These are phyloP conservation scores for Colletotrichum nymphaeae DNA, from an alignment of 2,329 filamentous ascomycete species.

Conservation along the genomic window DNA sequence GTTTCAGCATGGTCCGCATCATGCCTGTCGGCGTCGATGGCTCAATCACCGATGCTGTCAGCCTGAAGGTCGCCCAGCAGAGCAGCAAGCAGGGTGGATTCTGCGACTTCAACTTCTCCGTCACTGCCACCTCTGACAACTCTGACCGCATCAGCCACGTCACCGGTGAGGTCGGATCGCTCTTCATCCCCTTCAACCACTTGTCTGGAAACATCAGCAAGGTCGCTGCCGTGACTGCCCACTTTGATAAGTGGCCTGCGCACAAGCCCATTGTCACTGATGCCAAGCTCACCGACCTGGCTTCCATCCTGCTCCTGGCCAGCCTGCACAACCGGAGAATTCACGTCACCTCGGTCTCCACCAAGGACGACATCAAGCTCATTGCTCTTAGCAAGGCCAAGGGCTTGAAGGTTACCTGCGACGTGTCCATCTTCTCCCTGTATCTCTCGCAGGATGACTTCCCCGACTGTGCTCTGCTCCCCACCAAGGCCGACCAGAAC, in stretches of 20 bases:
- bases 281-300: slow-evolving; percentile 82
- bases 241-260: slow-evolving; percentile 82
- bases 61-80: slow-evolving; percentile 77
- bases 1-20: slow-evolving; percentile 84
- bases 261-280: slow-evolving; percentile 86
- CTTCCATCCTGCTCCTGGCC: slow-evolving; percentile 82
- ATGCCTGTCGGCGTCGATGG: slow-evolving; percentile 81
- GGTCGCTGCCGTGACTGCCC: slow-evolving; percentile 81
- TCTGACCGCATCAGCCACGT: slow-evolving; percentile 80
- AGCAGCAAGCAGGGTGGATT: slow-evolving; percentile 75
- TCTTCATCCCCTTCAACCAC: slow-evolving; percentile 87
- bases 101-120: slow-evolving; percentile 85
- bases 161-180: slow-evolving; percentile 78
- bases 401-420: slow-evolving; percentile 84
- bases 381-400: slow-evolving; percentile 84
- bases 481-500: slow-evolving; percentile 75
- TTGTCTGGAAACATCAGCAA: slow-evolving; percentile 86
- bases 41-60: slow-evolving; percentile 77
- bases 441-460: slow-evolving; percentile 80
- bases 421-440: slow-evolving; percentile 83
- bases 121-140: slow-evolving; percentile 79
- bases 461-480: slow-evolving; percentile 74
- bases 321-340: slow-evolving; percentile 83
- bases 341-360: slow-evolving; percentile 84
- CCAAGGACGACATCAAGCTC: slow-evolving; percentile 81